Conservation (phyloP, 179 eudicot genomes). For the Beta corolliflora region DNA sequence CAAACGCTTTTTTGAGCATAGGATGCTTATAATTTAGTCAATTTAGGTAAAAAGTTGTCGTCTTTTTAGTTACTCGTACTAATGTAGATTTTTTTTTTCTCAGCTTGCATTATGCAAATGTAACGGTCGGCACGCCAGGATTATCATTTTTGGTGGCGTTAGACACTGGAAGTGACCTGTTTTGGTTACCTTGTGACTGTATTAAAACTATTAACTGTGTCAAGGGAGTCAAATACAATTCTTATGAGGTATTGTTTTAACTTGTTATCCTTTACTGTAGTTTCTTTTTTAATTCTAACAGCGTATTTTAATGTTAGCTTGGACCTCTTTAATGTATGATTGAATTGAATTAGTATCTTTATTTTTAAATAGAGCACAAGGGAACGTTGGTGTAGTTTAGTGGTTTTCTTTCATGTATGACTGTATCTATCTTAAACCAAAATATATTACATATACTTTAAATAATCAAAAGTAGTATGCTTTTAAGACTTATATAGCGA, state of each 20-base stretch:
- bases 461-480: not conserved
- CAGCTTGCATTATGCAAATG: conserved; percentile 87
- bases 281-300: not conserved
- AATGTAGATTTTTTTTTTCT: conserved; percentile 23
- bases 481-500: conserved; percentile 10
- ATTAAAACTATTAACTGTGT: conserved; percentile 70
- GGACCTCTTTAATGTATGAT: not conserved
- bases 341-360: not conserved
- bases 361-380: not conserved
- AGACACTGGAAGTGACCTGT: conserved; percentile 86
- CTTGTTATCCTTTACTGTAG: not conserved
- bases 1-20: conserved; percentile 19
- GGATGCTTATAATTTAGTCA: conserved; percentile 36
- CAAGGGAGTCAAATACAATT: conserved; percentile 28
- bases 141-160: conserved; percentile 76
- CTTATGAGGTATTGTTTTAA: conserved; percentile 36
- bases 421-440: not conserved
- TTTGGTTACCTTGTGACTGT: conserved; percentile 93
- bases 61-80: conserved; percentile 5
- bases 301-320: conserved; percentile 5
- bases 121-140: conserved; percentile 74
- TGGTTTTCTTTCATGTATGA: not conserved
- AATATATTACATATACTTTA: not conserved
- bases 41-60: conserved; percentile 7
- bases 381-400: conserved; percentile 4